Evolutionary conservation across 225 moss, liverwort and hornwort genomes (phyloP), one percentile per base, ranked within the genome.

Genomic region (Bryoerythrophyllum caledonicum): DNA sequence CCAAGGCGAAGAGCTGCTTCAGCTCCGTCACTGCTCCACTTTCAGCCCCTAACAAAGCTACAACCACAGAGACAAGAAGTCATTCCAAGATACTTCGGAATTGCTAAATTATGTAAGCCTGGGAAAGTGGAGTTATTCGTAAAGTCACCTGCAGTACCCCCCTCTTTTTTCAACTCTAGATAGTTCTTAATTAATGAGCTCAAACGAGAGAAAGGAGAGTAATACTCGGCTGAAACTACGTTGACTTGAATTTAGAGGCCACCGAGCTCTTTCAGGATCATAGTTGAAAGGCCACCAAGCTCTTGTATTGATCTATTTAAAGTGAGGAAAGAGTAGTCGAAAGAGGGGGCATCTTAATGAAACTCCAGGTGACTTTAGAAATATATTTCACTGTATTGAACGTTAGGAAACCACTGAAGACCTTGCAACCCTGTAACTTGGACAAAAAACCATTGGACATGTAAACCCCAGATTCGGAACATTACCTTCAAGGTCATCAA

Each of bases 401-500:
- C 27, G 55, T 35, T 26, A 4, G 30, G 54, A 51, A 68, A 68
- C 6, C 37, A 76, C 23, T 25, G 21, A 27, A 66, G 28, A 48
- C 52, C 38, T 49, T 43, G 65, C 56, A 61, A 24, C 44, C 59
- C 48, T 63, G 40, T 11, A 57, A 71, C 53, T 20, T 32, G 37
- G 49, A 32, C 32, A 51, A 57, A 51, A 21, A 58, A 66, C 54
- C 14, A 43, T 71, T 27, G 56, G 63, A 55, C 27, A 60, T 35
- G 60, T 30, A 63, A 48, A 44, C 23, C 25, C 34, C 69, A 51
- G 32, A 43, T 26, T 13, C 7, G 14, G 43, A 25, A 52, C 62
- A 62, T 55, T 77, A 86, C 96, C 96, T 97, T 92, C 92, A 69
- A 97, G 83, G 65, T 82, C 87, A 65, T 85, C 92, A 68, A 97